A percentile compares a stretch with the other conserved stretches of the same genome.
phyloP scores from a whole-genome alignment of 495 filamentous ascomycete genomes.

The Penicillium tannophilum region DNA sequence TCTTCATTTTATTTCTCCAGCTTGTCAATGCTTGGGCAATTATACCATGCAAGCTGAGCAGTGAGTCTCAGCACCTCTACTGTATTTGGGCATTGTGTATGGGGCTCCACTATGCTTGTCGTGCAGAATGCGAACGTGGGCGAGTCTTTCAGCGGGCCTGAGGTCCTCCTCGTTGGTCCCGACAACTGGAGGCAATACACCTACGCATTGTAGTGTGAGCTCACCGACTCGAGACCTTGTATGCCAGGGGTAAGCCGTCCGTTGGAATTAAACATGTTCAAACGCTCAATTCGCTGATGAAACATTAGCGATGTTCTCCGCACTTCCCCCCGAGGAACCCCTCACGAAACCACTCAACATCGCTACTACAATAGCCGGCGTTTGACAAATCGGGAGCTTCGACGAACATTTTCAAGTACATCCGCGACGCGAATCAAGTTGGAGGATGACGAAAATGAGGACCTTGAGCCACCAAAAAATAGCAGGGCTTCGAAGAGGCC shows the following conservation, averaged over 20 bases:
- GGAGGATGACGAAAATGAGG: constrained; percentile 19
- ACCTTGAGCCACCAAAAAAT: constrained; percentile 2
- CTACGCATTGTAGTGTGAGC: neutral
- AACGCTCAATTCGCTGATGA: neutral
- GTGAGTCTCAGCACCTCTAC: neutral
- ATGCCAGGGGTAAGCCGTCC: neutral
- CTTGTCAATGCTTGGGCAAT: neutral
- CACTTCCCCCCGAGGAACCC: neutral
- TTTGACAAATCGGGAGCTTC: neutral
- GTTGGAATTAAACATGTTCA: neutral
- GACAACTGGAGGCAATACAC: constrained; percentile 6
- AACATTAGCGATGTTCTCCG: constrained; percentile 1
- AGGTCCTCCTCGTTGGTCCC: constrained; percentile 17
- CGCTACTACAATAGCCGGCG: neutral
- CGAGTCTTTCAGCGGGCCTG: constrained; percentile 25
- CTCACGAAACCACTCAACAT: constrained; percentile 1
- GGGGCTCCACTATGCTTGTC: constrained; percentile 23
- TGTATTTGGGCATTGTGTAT: neutral
- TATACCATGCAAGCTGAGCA: neutral
- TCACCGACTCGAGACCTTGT: neutral
- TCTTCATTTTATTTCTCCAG: neutral
- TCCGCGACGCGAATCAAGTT: constrained; percentile 9
- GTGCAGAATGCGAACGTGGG: constrained; percentile 27
- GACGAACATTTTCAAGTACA: constrained; percentile 14
- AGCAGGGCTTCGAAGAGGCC: neutral